Base-by-base conservation (phyloP, 352 stramenopile species). In the Phytophthora lateralis region DNA sequence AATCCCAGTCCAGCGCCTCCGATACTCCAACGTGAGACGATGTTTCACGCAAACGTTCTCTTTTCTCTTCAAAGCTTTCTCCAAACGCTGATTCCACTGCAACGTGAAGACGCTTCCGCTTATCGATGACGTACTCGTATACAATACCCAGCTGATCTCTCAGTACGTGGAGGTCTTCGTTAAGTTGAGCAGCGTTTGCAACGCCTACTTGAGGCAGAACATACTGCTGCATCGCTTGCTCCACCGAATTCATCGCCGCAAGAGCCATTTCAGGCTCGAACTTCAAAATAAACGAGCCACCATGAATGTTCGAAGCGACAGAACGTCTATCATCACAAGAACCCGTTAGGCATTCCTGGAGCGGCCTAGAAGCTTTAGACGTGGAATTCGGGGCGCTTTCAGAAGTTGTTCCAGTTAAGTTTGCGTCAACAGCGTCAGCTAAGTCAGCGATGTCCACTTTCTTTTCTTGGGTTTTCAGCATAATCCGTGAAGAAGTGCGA, bases 51-150 rank as follows among this genome's bases (percentile, higher is more conserved):
- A 95, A 74, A 0, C 85, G 81, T 44, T 87, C 72, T 18, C 60
- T 77, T 63, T 91, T 93, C 54, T 91, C 78, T 60, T 95, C 81
- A 61, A 92, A 92, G 53, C 80, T 92, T 60, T 95, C 85, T 42
- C 85, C 85, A 69, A 95, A 95, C 4, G 84, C 81, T 6, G 80
- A 91, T 52, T 93, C 81, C 17, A 90, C 80, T 0, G 84, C 83
- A 48, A 75, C 77, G 10, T 88, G 76, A n/a, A 80, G 76, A 35
- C 82, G 74, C 45, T 79, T 83, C 26, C 71, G 81, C 42, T 83
- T 89, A 26, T 88, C 79, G 7, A 72, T 63, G 5, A 91, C 74
- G 55, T 88, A 91, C 20, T 91, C 80, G 45, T 78, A 78, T 20
- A 93, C 71, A 29, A 87, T 72, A 38, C 78, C 82, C 15, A 95